A percentile compares a stretch with the other conserved stretches of the same genome.
phyloP scores from a whole-genome alignment of 2,329 filamentous ascomycete genomes.

The Fusarium napiforme region DNA sequence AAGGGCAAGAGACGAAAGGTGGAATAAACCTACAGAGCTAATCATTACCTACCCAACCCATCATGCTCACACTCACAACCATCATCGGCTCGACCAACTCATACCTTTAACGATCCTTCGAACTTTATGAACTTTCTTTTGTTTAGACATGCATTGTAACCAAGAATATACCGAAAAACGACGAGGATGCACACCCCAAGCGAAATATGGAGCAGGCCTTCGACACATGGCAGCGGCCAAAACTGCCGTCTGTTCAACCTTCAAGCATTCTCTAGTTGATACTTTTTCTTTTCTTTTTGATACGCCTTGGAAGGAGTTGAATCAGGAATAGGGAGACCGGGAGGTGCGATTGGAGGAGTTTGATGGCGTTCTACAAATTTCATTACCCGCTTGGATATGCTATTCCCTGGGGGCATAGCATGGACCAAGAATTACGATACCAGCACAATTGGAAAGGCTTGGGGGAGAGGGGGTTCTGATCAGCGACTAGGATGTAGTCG shows the following conservation, averaged over 20 bases:
- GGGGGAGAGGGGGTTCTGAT: slow-evolving; percentile 25
- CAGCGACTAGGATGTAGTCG: slow-evolving; percentile 30
- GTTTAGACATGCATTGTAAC: slow-evolving; percentile 41
- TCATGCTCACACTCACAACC: slow-evolving; percentile 15
- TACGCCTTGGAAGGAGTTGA: slow-evolving; percentile 33
- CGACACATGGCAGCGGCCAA: slow-evolving; percentile 22
- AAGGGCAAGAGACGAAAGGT: slow-evolving; percentile 91
- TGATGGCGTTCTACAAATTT: slow-evolving; percentile 41
- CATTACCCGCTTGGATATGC: slow-evolving; percentile 37
- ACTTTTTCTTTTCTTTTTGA: slow-evolving; percentile 10
- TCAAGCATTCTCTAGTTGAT: slow-evolving; percentile 30
- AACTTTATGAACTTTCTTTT: slow-evolving; percentile 43
- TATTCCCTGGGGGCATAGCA: slow-evolving; percentile 42
- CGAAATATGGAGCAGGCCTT: slow-evolving; percentile 28
- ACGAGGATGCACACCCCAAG: slow-evolving; percentile 28
- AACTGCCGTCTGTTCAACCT: slow-evolving; percentile 19
- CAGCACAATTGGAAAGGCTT: slow-evolving; percentile 36
- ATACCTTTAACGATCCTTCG: slow-evolving; percentile 35
- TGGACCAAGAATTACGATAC: slow-evolving; percentile 43
- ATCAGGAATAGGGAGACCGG: slow-evolving; percentile 29
- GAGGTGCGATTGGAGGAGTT: slow-evolving; percentile 44
- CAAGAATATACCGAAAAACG: slow-evolving; percentile 34
- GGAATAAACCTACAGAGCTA: slow-evolving; percentile 49
- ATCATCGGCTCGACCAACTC: slow-evolving; percentile 8
- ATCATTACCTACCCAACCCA: neutral